Conservation (phyloP, 352 stramenopile species). For the Phytophthora cactorum region DNA sequence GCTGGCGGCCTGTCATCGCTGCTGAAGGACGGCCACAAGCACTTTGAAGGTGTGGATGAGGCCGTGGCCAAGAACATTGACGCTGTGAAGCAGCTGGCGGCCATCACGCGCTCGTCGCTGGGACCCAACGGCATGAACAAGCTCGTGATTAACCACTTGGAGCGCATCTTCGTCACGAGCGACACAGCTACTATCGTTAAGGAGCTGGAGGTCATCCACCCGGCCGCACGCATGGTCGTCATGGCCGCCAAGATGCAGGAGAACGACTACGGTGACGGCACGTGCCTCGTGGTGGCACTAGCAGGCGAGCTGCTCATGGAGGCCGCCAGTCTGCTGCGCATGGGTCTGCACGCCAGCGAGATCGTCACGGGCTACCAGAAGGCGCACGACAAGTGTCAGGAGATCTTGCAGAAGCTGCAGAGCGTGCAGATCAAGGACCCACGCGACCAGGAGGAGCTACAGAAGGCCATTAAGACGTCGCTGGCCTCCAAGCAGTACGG, state of each 20-base stretch:
- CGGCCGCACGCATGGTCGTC: constrained; percentile 98
- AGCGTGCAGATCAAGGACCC: constrained; percentile 77
- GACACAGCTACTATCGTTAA: constrained; percentile 99
- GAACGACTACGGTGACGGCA: constrained; percentile 96
- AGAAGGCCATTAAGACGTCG: constrained; percentile 93
- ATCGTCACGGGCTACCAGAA: constrained; percentile 98
- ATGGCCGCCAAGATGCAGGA: constrained; percentile 99
- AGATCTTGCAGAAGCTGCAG: constrained; percentile 93
- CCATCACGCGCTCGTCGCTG: constrained; percentile 97
- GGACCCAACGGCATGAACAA: constrained; percentile 99
- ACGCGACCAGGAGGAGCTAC: constrained; percentile 86
- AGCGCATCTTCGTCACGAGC: constrained; percentile 99
- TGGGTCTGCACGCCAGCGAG: constrained; percentile 97
- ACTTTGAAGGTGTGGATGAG: constrained; percentile 95
- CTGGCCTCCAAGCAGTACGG: constrained; percentile 98
- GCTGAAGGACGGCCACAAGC: constrained; percentile 98
- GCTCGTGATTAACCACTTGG: constrained; percentile 99
- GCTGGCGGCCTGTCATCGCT: constrained; percentile 96
- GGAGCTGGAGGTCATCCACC: constrained; percentile 98
- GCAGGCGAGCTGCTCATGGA: constrained; percentile 97
- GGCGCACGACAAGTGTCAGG: constrained; percentile 93
- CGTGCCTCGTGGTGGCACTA: constrained; percentile 97
- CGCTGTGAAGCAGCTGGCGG: constrained; percentile 97
- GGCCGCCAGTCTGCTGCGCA: constrained; percentile 96
- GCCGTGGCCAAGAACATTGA: constrained; percentile 99